phyloP scores from a whole-genome alignment of 495 filamentous ascomycete genomes.

The Bathelium albidoporum region DNA sequence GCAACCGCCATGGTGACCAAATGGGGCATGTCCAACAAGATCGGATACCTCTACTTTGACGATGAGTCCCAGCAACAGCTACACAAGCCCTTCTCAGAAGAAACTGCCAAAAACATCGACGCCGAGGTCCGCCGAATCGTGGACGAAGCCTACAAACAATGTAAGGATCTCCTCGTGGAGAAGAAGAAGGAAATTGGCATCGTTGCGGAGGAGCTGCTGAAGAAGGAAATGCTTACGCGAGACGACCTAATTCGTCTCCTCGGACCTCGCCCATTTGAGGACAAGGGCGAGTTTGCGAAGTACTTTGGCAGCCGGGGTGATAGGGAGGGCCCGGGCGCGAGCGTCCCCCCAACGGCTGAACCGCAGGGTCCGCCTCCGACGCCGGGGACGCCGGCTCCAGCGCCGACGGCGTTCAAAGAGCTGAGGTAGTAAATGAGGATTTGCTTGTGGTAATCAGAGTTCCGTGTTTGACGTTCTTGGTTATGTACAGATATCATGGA shows the following conservation, averaged over 20 bases:
- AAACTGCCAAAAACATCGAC: slow-evolving; percentile 85
- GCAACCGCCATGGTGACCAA: slow-evolving; percentile 95
- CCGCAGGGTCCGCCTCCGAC: background rate
- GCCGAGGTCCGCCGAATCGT: slow-evolving; percentile 80
- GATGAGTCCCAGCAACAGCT: slow-evolving; percentile 48
- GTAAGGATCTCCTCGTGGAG: slow-evolving; percentile 66
- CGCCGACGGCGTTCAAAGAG: slow-evolving; percentile 11
- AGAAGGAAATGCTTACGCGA: slow-evolving; percentile 78
- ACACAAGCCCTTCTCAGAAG: slow-evolving; percentile 91
- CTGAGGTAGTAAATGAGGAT: no score
- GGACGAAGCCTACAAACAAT: slow-evolving; percentile 83
- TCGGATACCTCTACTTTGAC: slow-evolving; percentile 84
- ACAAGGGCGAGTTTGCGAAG: slow-evolving; percentile 80
- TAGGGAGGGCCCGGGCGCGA: slow-evolving; percentile 5
- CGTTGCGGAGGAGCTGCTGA: slow-evolving; percentile 84
- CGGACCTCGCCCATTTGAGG: slow-evolving; percentile 69
- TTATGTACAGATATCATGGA: no score
- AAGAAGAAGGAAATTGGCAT: slow-evolving; percentile 83
- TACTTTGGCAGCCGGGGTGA: slow-evolving; percentile 54
- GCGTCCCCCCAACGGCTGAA: background rate
- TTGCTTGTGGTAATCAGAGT: no score
- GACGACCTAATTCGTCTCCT: slow-evolving; percentile 87
- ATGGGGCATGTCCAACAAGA: slow-evolving; percentile 92
- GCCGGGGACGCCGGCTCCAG: slow-evolving; percentile 3
- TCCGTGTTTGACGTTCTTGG: no score